Percentiles rank a stretch among this genome's conserved stretches.
phyloP scores from a whole-genome alignment of 768 basidiomycete genomes.

The Tubosaeta sp. region DNA sequence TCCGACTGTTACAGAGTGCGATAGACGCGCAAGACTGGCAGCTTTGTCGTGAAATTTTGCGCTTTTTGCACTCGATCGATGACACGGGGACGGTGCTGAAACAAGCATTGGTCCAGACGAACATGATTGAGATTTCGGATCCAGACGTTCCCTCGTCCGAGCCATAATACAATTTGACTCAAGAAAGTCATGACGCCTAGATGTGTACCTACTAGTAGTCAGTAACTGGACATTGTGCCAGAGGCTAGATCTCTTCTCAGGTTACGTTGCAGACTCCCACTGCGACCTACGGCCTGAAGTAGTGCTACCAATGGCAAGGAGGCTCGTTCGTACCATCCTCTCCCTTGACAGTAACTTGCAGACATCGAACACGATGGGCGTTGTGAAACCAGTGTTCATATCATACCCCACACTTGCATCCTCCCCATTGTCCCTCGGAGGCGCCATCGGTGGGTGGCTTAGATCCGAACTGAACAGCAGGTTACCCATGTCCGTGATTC shows the following conservation, averaged over 20 bases:
- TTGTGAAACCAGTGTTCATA: conserved; percentile 42
- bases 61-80: conserved; percentile 91
- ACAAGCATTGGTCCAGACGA: conserved; percentile 54
- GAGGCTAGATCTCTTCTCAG: too few relatives aligned
- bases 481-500: background rate
- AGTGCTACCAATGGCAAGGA: conserved; percentile 13
- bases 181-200: too few relatives aligned
- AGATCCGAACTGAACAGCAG: background rate
- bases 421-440: conserved; percentile 46
- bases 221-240: background rate
- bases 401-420: conserved; percentile 57
- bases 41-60: conserved; percentile 84
- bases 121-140: conserved; percentile 24
- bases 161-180: background rate
- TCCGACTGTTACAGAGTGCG: conserved; percentile 74
- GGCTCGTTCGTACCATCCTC: conserved; percentile 3
- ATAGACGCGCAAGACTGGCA: conserved; percentile 81
- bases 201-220: background rate
- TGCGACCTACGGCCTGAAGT: background rate
- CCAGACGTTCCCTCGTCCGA: background rate
- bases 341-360: conserved; percentile 9
- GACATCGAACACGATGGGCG: conserved; percentile 12
- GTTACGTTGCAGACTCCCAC: too few relatives aligned
- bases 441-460: conserved; percentile 54
- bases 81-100: conserved; percentile 72